phyloP scores from a whole-genome alignment of 352 stramenopile genomes.

The Phytophthora pistaciae region DNA sequence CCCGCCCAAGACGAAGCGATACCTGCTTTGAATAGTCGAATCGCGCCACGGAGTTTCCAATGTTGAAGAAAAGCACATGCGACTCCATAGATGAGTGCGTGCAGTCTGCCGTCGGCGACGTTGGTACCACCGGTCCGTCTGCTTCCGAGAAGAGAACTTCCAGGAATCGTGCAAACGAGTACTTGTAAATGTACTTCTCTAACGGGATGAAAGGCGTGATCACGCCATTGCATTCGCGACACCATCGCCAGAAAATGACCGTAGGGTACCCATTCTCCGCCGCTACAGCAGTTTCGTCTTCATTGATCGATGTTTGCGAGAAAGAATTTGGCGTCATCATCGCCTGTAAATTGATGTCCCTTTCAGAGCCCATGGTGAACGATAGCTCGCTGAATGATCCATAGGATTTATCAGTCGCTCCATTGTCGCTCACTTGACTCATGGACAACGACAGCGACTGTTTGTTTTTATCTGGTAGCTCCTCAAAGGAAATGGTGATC shows the following conservation, averaged over 20 bases:
- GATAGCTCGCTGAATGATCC: slow-evolving; percentile 44
- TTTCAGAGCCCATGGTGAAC: slow-evolving; percentile 38
- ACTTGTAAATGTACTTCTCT: slow-evolving; percentile 96
- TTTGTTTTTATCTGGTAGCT: slow-evolving; percentile 72
- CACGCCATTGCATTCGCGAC: slow-evolving; percentile 93
- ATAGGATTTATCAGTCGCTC: slow-evolving; percentile 37
- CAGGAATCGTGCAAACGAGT: slow-evolving; percentile 98
- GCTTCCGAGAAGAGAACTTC: slow-evolving; percentile 95
- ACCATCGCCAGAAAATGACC: slow-evolving; percentile 98
- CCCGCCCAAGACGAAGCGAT: slow-evolving; percentile 45
- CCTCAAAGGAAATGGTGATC: slow-evolving; percentile 86
- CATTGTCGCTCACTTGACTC: slow-evolving; percentile 44
- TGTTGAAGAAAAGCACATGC: slow-evolving; percentile 87
- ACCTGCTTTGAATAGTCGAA: slow-evolving; percentile 67
- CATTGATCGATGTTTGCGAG: slow-evolving; percentile 28
- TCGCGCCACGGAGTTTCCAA: slow-evolving; percentile 73
- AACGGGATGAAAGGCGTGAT: slow-evolving; percentile 92
- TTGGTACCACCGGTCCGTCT: slow-evolving; percentile 24
- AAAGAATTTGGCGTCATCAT: slow-evolving; percentile 50
- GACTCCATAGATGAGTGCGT: slow-evolving; percentile 62
- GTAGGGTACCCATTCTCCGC: slow-evolving; percentile 48
- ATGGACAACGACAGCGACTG: slow-evolving; percentile 45
- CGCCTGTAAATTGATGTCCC: slow-evolving; percentile 55
- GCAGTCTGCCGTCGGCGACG: slow-evolving; percentile 31
- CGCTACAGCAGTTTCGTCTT: slow-evolving; percentile 31